Base-by-base conservation (phyloP, 2,329 filamentous ascomycete species). In the Aaosphaeria pasadenensis region DNA sequence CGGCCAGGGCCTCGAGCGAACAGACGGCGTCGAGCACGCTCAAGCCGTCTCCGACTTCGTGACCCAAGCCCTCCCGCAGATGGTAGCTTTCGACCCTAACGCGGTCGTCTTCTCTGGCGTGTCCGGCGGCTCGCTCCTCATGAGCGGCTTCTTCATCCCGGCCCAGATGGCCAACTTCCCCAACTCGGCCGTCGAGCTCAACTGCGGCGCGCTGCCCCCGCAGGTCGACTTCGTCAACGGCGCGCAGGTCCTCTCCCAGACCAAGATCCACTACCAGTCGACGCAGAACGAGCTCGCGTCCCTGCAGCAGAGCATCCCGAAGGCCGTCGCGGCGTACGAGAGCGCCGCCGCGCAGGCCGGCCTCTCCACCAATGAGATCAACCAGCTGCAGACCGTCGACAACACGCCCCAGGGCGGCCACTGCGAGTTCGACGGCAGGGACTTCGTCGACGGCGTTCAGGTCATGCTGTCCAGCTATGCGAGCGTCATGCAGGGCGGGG, bases 61-160 rank as follows among this genome's bases (percentile, higher is more conserved):
- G 45, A 67, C 73, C 39, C 61, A 69, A 4, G 73, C 77, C 29
- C 70, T 83, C 7, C 76, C 80, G 4, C 70, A 79, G 49, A 69
- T 80, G 40, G 73, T 83, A 5, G 75, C 79, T 3, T 82, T 83
- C 51, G 74, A 84, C 62, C 55, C 63, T 28, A 69, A 66, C 35
- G 72, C 78, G 39, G 76, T 83, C 43, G 79, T 77, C 58, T 83
- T 83, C 66, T 83, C 78, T 0, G 80, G 81, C 11, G 80, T 83
- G 0, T 77, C 74, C 4, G 81, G 81, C 28, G 81, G 81, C 13
- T 70, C 73, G 4, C 71, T 84, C 17, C 65, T 81, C 31, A 74
- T 84, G 32, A 73, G 71, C 1, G 80, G 80, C 6, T 83, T 82
- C 70, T 81, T 83, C 63, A 73, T 84, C 51, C 81, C 81, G 4